phyloP scores from a whole-genome alignment of 345 rosid genomes.

The Brassica cretica region DNA sequence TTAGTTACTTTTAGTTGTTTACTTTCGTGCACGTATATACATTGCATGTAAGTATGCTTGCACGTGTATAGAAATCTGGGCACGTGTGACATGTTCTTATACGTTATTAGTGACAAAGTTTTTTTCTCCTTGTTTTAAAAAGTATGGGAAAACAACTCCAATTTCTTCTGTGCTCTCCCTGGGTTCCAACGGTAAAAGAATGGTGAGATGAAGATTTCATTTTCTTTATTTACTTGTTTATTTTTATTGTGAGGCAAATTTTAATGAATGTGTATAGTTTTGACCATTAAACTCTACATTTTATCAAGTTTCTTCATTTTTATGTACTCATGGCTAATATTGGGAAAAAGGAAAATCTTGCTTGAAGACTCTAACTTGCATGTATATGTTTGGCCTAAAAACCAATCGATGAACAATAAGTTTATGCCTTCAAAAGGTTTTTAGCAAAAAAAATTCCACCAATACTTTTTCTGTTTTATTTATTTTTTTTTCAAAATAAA shows the following conservation, averaged over 20 bases:
- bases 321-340: background rate
- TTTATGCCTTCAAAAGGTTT: background rate
- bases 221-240: background rate
- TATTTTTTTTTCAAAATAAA: background rate
- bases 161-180: slow-evolving; percentile 42
- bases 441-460: background rate
- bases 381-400: background rate
- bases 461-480: background rate
- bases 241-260: background rate
- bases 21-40: background rate
- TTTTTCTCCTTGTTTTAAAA: slow-evolving; percentile 6
- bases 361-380: background rate
- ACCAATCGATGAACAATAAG: background rate
- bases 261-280: background rate
- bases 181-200: slow-evolving; percentile 55
- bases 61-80: background rate
- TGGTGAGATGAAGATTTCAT: slow-evolving; percentile 46
- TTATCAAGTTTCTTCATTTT: background rate
- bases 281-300: background rate
- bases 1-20: slow-evolving; percentile 17
- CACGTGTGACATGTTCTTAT: background rate
- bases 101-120: slow-evolving; percentile 1
- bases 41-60: background rate
- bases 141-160: slow-evolving; percentile 54
- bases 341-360: background rate